Percentiles rank a stretch among this genome's conserved stretches.
These are phyloP conservation scores for Globisporangium recalcitrans DNA, from an alignment of 352 stramenopile genomes.

Conservation along the genomic window DNA sequence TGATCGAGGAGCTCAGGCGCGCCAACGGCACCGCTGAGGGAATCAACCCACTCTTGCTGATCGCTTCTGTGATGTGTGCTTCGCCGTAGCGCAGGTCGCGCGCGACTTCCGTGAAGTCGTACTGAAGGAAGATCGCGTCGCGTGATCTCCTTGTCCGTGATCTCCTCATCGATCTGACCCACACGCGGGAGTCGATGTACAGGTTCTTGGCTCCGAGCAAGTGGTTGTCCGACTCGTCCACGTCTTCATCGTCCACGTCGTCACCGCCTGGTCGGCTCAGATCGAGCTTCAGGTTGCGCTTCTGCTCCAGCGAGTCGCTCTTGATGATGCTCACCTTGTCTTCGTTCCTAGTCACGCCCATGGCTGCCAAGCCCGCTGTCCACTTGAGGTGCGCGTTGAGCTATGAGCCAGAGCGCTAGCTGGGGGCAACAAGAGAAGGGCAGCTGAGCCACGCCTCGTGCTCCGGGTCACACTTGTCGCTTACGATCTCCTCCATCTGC, in stretches of 20 bases:
- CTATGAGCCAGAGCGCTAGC: neutral
- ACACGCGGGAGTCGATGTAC: slow-evolving; percentile 71
- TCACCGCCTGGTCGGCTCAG: slow-evolving; percentile 18
- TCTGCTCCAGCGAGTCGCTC: slow-evolving; percentile 38
- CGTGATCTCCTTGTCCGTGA: slow-evolving; percentile 46
- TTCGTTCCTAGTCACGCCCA: slow-evolving; percentile 25
- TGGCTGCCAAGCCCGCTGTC: slow-evolving; percentile 4
- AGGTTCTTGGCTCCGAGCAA: slow-evolving; percentile 44
- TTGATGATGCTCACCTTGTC: slow-evolving; percentile 53
- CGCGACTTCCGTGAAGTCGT: slow-evolving; percentile 79
- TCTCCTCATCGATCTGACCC: slow-evolving; percentile 30
- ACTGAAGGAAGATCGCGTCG: slow-evolving; percentile 76
- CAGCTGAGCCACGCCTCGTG: neutral
- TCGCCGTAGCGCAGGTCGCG: slow-evolving; percentile 64
- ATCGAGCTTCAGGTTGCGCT: slow-evolving; percentile 27
- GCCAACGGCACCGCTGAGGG: slow-evolving; percentile 33
- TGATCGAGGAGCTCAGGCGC: slow-evolving; percentile 64
- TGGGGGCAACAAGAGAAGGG: no score
- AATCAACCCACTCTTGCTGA: slow-evolving; percentile 30
- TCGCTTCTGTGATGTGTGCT: slow-evolving; percentile 38
- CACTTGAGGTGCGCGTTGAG: slow-evolving; percentile 5
- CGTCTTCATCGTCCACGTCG: slow-evolving; percentile 24
- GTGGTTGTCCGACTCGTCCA: slow-evolving; percentile 35
- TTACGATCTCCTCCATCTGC: neutral
- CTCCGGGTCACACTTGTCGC: neutral